Evolutionary conservation across 805 yeast genomes (phyloP).

Genomic region (Lachancea kluyveri): DNA sequence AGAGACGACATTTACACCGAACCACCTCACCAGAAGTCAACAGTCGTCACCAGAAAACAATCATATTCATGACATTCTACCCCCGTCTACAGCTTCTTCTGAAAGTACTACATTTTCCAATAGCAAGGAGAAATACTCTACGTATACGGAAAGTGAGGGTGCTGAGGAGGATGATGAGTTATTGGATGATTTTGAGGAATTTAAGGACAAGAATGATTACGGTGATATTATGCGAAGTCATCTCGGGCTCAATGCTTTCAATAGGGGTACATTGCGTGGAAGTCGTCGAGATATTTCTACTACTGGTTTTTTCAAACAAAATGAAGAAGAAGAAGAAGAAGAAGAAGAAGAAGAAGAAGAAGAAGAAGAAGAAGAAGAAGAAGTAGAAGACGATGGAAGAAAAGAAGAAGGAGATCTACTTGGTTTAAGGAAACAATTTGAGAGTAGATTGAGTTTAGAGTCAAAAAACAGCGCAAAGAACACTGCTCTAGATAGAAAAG

Average conservation of each 20-base stretch:
- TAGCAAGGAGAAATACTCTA: slow-evolving; percentile 11
- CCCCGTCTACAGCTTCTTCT: slow-evolving; percentile 26
- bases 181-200: slow-evolving; percentile 26
- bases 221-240: slow-evolving; percentile 23
- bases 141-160: slow-evolving; percentile 15
- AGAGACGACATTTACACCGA: slow-evolving; percentile 21
- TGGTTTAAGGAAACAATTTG: slow-evolving; percentile 14
- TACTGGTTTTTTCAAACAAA: neutral
- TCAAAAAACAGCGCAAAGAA: slow-evolving; percentile 2
- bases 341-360: neutral
- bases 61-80: slow-evolving; percentile 10
- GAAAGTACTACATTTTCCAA: slow-evolving; percentile 27
- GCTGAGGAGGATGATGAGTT: slow-evolving; percentile 21
- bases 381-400: slow-evolving; percentile 1
- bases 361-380: slow-evolving; percentile 3
- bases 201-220: slow-evolving; percentile 21
- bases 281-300: neutral
- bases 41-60: slow-evolving; percentile 9
- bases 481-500: neutral
- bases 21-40: slow-evolving; percentile 6
- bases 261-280: no score
- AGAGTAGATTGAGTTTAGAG: slow-evolving; percentile 8
- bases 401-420: slow-evolving; percentile 6
- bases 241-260: slow-evolving; percentile 6
- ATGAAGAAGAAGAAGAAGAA: neutral